Evolutionary conservation across 1,139 yeast species (phyloP).

Genomic region (Suhomyces kunorum): DNA sequence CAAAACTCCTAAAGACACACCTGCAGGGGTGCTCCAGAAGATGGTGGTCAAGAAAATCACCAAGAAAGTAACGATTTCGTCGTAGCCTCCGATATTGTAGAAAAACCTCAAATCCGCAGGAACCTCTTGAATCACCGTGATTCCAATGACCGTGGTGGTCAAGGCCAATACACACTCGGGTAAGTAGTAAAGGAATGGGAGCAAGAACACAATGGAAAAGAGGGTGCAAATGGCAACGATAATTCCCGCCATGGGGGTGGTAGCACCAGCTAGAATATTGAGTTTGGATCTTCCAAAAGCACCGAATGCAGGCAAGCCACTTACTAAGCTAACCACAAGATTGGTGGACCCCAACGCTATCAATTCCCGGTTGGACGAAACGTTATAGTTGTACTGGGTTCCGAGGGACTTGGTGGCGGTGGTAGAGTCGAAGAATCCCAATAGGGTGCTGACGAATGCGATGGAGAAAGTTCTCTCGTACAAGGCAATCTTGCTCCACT

Average conservation of each 20-base stretch:
- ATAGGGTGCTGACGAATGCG: slow-evolving; percentile 32
- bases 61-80: slow-evolving; percentile 29
- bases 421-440: slow-evolving; percentile 38
- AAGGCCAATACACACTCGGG: slow-evolving; percentile 39
- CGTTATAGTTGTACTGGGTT: slow-evolving; percentile 33
- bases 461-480: slow-evolving; percentile 30
- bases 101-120: slow-evolving; percentile 34
- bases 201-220: slow-evolving; percentile 26
- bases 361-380: slow-evolving; percentile 36
- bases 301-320: slow-evolving; percentile 40
- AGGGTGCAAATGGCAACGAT: slow-evolving; percentile 30
- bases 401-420: slow-evolving; percentile 37
- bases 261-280: slow-evolving; percentile 36
- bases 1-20: slow-evolving; percentile 32
- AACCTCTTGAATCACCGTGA: slow-evolving; percentile 36
- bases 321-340: slow-evolving; percentile 28
- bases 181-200: slow-evolving; percentile 29
- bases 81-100: slow-evolving; percentile 34
- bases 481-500: slow-evolving; percentile 19
- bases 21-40: slow-evolving; percentile 38
- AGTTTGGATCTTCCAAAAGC: slow-evolving; percentile 41
- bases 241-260: slow-evolving; percentile 34
- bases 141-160: slow-evolving; percentile 39
- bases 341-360: slow-evolving; percentile 37
- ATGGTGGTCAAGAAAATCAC: slow-evolving; percentile 28